phyloP scores from a whole-genome alignment of 345 rosid species.

The Heritiera littoralis region DNA sequence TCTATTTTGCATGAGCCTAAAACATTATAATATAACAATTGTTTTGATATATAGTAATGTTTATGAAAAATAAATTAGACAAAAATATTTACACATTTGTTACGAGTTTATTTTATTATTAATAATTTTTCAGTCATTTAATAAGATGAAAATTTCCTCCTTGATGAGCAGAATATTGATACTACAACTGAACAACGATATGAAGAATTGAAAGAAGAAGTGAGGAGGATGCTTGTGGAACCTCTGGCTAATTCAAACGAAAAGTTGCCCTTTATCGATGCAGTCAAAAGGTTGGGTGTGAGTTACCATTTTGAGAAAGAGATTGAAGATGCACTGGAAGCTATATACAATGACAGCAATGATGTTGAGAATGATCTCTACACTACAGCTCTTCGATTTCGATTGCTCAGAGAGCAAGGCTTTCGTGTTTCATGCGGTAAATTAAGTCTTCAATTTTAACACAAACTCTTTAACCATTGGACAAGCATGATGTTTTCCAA shows the following conservation, averaged over 20 bases:
- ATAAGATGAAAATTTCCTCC: not conserved
- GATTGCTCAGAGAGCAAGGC: constrained; percentile 20
- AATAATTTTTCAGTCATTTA: not conserved
- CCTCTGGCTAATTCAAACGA: not conserved
- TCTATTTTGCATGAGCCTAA: no score
- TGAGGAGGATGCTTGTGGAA: constrained; percentile 27
- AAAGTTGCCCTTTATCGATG: constrained; percentile 29
- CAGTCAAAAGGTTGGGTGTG: constrained; percentile 33
- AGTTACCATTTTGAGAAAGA: constrained; percentile 20
- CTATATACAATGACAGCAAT: not conserved
- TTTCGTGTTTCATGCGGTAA: not conserved
- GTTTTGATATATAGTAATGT: no score
- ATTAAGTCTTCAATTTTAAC: not conserved
- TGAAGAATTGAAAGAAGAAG: constrained; percentile 25
- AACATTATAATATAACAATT: no score
- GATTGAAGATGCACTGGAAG: not conserved
- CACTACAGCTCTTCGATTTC: constrained; percentile 12
- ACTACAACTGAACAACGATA: not conserved
- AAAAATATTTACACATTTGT: no score
- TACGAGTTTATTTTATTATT: no score
- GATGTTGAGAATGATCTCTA: constrained; percentile 2
- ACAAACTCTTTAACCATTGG: no score
- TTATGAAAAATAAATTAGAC: no score
- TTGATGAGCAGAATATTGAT: not conserved
- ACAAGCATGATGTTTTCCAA: no score